Evolutionary conservation across 2,329 filamentous ascomycete genomes (phyloP), one percentile per base, ranked within the genome.

Genomic region (Scedosporium aurantiacum): DNA sequence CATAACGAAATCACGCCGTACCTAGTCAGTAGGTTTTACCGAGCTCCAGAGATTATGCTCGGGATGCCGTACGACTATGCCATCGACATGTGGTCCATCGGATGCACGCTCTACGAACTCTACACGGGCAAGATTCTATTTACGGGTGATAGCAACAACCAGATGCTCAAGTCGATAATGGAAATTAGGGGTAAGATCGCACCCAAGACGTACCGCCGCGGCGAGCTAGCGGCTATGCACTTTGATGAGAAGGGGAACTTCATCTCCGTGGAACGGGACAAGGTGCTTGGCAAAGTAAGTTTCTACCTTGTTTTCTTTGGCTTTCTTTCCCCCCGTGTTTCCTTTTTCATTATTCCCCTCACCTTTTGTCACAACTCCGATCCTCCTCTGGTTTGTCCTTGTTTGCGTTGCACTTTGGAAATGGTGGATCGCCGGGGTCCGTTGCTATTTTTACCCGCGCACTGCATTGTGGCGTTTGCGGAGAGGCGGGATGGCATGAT

Each of bases 51-150:
- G 76, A 91, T 99, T 70, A 96, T 99, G 64, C 82, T 99, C 3
- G 94, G 94, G n/a, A 92, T 97, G 78, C 88, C 89, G 8, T 96
- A 96, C 72, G 91, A 96, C 71, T 95, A 93, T 71, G 88, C 89
- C 6, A 90, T 97, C 66, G 94, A 99, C 73, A 90, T 96, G 80
- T 99, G 94, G 94, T 95, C 93, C 6, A 91, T 97, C 66, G 95
- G 94, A 43, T 99, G 94, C 75, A 99, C 94, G 0, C 80, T 97
- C 32, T 99, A 96, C 73, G 94, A 99, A 75, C 80, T 99, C 47
- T 97, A 96, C 77, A 97, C 94, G 0, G 94, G 94, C 69, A 96
- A 97, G 73, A 97, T 99, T 62, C 80, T 99, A 37, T 99, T 99
- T 72, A 91, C 91, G 1, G 94, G 94, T 63, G 85, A 90, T 65